Evolutionary conservation across 345 rosid genomes (phyloP).

Genomic region (Pistacia atlantica): DNA sequence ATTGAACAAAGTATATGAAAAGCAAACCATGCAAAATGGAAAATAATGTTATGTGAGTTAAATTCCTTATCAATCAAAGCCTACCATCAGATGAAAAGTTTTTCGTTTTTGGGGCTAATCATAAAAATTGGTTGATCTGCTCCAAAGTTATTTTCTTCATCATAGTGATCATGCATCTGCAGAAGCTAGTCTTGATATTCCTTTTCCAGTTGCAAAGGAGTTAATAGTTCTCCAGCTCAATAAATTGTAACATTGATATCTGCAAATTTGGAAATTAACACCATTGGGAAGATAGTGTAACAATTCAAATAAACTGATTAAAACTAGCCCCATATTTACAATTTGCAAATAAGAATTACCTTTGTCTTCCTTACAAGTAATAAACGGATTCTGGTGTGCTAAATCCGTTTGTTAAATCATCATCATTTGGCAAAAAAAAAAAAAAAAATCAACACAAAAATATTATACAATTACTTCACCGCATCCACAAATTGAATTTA

Average conservation of each 20-base stretch:
- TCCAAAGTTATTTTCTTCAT: slow-evolving; percentile 56
- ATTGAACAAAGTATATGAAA: no score
- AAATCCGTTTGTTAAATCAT: slow-evolving; percentile 64
- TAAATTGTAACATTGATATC: slow-evolving; percentile 31
- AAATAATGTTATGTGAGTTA: no score
- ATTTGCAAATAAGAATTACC: slow-evolving; percentile 29
- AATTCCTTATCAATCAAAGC: no score
- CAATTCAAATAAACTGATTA: not conserved
- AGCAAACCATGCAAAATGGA: no score
- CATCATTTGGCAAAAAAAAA: no score
- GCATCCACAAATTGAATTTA: no score
- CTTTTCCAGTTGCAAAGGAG: no score
- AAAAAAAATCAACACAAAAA: not conserved
- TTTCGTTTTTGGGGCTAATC: slow-evolving; percentile 34
- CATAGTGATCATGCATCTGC: slow-evolving; percentile 26
- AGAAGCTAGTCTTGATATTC: no score
- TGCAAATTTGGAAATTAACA: slow-evolving; percentile 25
- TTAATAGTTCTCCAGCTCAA: no score
- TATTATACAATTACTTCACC: no score
- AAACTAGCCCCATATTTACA: not conserved
- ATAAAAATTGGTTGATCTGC: slow-evolving; percentile 58
- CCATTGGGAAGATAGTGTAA: not conserved
- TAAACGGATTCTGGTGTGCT: slow-evolving; percentile 53
- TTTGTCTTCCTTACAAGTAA: slow-evolving; percentile 42
- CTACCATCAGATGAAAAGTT: slow-evolving; percentile 30